A percentile compares a stretch with the other conserved stretches of the same genome.
Evolutionary conservation across 331 rosid genomes (phyloP).

Genomic region (Phaseolus coccineus): DNA sequence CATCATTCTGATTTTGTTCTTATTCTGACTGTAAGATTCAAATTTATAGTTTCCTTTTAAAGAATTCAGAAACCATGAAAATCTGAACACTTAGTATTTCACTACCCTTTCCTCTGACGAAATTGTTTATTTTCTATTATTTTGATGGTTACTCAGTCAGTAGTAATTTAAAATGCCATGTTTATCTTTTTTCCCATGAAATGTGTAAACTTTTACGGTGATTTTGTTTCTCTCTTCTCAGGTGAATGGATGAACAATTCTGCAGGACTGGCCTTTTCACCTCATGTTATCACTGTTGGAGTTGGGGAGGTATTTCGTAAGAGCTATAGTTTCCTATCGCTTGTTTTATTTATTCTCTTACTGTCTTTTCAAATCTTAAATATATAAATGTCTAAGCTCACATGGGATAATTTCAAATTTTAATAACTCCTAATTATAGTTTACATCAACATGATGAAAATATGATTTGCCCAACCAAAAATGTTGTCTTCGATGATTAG

Average conservation of each 20-base stretch:
- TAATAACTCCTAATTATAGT: neutral
- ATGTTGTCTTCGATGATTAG: conserved; percentile 3
- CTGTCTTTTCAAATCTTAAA: neutral
- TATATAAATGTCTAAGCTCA: neutral
- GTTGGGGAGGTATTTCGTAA: conserved; percentile 78
- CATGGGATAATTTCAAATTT: neutral
- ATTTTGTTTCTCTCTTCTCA: conserved; percentile 43
- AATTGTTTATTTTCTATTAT: neutral
- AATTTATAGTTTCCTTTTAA: neutral
- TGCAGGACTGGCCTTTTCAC: conserved; percentile 94
- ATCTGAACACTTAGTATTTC: neutral
- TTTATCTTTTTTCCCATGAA: conserved; percentile 27
- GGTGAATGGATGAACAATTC: conserved; percentile 99
- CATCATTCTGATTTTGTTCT: conserved; percentile 3
- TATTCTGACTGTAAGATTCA: conserved; percentile 9
- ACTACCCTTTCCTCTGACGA: neutral
- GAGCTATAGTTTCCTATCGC: conserved; percentile 20
- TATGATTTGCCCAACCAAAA: neutral
- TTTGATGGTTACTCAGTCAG: neutral
- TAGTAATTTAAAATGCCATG: conserved; percentile 3
- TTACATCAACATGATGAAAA: neutral
- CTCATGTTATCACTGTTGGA: conserved; percentile 85
- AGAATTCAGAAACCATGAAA: neutral
- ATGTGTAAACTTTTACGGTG: conserved; percentile 23
- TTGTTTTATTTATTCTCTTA: neutral